Evolutionary conservation across 345 rosid genomes (phyloP).

Genomic region (Syzygium oleosum): DNA sequence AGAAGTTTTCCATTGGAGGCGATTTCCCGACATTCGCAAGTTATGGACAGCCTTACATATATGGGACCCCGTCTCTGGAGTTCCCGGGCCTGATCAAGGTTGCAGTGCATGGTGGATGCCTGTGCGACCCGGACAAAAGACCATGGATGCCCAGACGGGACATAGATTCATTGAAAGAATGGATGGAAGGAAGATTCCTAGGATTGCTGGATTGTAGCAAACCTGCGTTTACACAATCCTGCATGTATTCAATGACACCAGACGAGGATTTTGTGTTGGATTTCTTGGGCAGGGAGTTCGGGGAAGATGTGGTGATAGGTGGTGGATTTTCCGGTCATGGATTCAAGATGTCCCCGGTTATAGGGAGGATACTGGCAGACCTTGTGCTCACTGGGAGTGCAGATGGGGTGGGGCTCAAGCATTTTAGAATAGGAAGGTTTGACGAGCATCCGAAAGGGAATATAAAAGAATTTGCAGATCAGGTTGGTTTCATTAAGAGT

Average conservation of each 20-base stretch:
- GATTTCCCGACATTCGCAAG: conserved; percentile 67
- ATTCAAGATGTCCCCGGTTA: conserved; percentile 76
- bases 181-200: conserved; percentile 48
- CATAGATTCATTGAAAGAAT: conserved; percentile 36
- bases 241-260: conserved; percentile 78
- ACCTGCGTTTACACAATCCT: conserved; percentile 58
- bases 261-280: conserved; percentile 87
- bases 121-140: conserved; percentile 76
- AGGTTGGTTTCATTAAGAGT: conserved; percentile 16
- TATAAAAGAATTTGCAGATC: conserved; percentile 38
- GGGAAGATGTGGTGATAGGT: conserved; percentile 54
- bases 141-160: conserved; percentile 55
- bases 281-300: conserved; percentile 73
- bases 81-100: conserved; percentile 75
- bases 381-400: conserved; percentile 43
- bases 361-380: conserved; percentile 73
- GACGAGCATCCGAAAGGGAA: conserved; percentile 45
- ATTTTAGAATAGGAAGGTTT: conserved; percentile 54
- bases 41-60: conserved; percentile 50
- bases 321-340: conserved; percentile 96
- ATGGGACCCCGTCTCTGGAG: conserved; percentile 85
- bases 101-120: conserved; percentile 55
- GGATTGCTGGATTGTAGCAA: conserved; percentile 43
- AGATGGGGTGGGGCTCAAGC: conserved; percentile 42
- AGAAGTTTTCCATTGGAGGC: conserved; percentile 20